Evolutionary conservation across 805 yeast species (phyloP), one percentile per base, ranked within the genome.

Genomic region (Saturnispora zaruensis): DNA sequence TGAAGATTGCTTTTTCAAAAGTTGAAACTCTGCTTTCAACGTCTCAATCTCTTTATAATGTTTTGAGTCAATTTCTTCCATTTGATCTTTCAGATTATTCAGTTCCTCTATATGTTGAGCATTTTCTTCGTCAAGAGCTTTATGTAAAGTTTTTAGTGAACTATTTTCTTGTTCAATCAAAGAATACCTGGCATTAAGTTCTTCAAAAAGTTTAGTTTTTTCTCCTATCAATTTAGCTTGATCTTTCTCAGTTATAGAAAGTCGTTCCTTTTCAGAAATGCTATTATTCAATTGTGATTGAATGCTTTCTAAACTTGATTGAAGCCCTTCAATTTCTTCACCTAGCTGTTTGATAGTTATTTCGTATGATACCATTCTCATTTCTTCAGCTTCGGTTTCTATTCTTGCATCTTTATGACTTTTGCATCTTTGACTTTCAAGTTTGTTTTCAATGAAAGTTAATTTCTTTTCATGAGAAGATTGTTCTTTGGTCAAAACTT

Each of bases 251-350:
- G 7, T 36, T 8, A 14, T 21, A n/a, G n/a, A 16, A 8, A 41
- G 6, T 13, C 23, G 16, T 6, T 21, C 24, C 5, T 30, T 21
- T 13, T 38, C 26, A 11, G 13, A 23, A 21, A 6, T 3, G 24
- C 6, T 21, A 23, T 21, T 11, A 13, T 38, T 7, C 8, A 40
- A 3, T 25, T 23, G n/a, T 3, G 14, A 11, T 9, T 24, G 21
- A 13, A 13, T 20, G 6, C 14, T 37, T 21, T 47, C 21, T 11
- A 33, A 41, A 18, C 14, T 44, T 9, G 20, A 23, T 16, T 33
- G 14, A 30, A 40, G 41, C 21, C 50, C 45, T 13, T 47, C 50
- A 41, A 41, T 41, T 34, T 47, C 45, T 28, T 48, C 51, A 37
- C 16, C 23, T 6, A 48, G 51, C 6, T 48, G 24, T 16, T 48